Evolutionary conservation across 495 filamentous ascomycete genomes (phyloP).

Genomic region (Hyphodiscus hymeniophilus): DNA sequence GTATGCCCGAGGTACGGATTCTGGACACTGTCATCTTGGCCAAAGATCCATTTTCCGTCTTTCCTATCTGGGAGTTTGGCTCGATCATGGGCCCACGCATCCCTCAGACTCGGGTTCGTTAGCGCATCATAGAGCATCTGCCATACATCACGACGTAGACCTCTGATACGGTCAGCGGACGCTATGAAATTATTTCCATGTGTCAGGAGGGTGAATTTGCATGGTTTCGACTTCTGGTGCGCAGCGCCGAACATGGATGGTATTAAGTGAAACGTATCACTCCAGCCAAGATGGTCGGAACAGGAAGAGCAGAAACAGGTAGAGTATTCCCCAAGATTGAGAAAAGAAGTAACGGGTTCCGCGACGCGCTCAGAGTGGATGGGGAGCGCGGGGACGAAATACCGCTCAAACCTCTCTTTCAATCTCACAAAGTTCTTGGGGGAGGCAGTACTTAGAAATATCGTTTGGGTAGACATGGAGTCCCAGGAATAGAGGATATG

Average conservation of each 20-base stretch:
- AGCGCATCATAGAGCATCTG: conserved; percentile 28
- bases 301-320: conserved; percentile 28
- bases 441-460: conserved; percentile 32
- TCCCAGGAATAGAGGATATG: conserved; percentile 36
- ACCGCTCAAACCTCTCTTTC: conserved; percentile 26
- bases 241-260: conserved; percentile 18
- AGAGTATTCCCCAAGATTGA: conserved; percentile 29
- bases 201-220: conserved; percentile 26
- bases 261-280: conserved; percentile 27
- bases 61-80: conserved; percentile 21
- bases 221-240: conserved; percentile 4
- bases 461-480: conserved; percentile 31
- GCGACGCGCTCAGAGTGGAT: conserved; percentile 13
- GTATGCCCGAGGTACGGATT: conserved; percentile 33
- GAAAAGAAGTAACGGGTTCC: conserved; percentile 30
- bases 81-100: conserved; percentile 23
- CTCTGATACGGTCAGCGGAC: conserved; percentile 31
- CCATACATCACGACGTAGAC: conserved; percentile 16
- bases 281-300: conserved; percentile 27
- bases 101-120: conserved; percentile 12
- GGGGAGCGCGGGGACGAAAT: conserved; percentile 10
- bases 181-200: conserved; percentile 38
- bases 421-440: conserved; percentile 17
- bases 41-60: conserved; percentile 10
- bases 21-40: conserved; percentile 15